Evolutionary conservation across 2,329 filamentous ascomycete species (phyloP), one percentile per base, ranked within the genome.

Genomic region (Botrytis fabae): DNA sequence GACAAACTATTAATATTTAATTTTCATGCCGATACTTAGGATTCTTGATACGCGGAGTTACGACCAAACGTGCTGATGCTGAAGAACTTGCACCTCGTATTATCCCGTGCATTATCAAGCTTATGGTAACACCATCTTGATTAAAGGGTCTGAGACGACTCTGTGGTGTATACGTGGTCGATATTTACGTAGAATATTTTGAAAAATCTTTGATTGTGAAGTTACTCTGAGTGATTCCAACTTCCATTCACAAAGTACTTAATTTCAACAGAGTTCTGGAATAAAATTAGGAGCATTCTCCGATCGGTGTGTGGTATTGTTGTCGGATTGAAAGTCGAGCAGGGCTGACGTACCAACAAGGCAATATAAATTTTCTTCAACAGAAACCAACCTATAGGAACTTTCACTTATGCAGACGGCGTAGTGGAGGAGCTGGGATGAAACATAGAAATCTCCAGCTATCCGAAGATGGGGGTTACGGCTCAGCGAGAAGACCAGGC

Each of bases 71-170:
- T 32, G 48, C 65, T 68, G 65, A 68, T 68, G 35, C 48, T 32
- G 35, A 57, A 57, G 46, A 40, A 32, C n/a, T 69, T 69, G 64
- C 48, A 69, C 65, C 65, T 69, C 65, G 65, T 69, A 69, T 69
- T 44, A 20, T 69, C 65, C 65, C 65, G 65, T 69, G 44, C 22
- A 69, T 57, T 38, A 69, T 69, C 18, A 42, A 32, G 65, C 65
- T 69, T 57, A 69, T 57, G 16, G 65, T 69, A 4, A 44, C 65
- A 69, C 65, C n/a, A 69, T 12, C 35, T 32, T 57, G 35, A 32
- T 61, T 57, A 16, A 14, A 22, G 12, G 46, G 4, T 40, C 38
- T 25, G 51, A 22, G 51, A 40, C 25, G 51, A 46, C 32, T 70
- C 40, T 46, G n/a, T 28, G 16, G 28, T 42, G n/a, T 57, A 32